Conservation (phyloP, 2,329 filamentous ascomycete species). For the Penicillium sp. region DNA sequence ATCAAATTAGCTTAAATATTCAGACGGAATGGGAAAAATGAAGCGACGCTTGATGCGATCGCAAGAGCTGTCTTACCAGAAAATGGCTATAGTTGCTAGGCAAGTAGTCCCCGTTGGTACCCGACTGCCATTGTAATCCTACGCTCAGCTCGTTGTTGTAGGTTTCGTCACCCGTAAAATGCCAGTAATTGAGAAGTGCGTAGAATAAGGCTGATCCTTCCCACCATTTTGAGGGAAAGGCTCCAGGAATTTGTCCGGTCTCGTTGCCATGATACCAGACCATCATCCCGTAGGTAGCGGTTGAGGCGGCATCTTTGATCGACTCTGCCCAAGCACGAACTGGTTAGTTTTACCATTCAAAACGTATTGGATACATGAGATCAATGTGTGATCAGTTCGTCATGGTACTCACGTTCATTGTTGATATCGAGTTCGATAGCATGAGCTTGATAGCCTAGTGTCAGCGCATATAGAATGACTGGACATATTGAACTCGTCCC, state of each 20-base stretch:
- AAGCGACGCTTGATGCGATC: neutral
- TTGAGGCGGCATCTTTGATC: conserved; percentile 46
- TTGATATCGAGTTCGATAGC: conserved; percentile 12
- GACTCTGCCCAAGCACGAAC: conserved; percentile 33
- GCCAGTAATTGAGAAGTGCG: conserved; percentile 70
- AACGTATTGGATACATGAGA: neutral
- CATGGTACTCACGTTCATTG: conserved; percentile 8
- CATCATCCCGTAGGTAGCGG: conserved; percentile 53
- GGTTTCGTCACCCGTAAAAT: conserved; percentile 63
- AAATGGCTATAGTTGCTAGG: conserved; percentile 41
- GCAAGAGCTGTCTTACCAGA: conserved; percentile 8
- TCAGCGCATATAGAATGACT: conserved; percentile 8
- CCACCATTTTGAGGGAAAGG: conserved; percentile 75
- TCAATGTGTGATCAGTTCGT: neutral
- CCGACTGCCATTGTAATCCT: conserved; percentile 37
- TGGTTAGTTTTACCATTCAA: neutral
- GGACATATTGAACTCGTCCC: conserved; percentile 12
- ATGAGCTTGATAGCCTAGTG: conserved; percentile 3
- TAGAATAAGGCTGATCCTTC: conserved; percentile 70
- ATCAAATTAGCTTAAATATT: neutral
- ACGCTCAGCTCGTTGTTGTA: conserved; percentile 61
- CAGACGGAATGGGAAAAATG: neutral
- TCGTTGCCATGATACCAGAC: conserved; percentile 55
- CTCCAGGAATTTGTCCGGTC: conserved; percentile 53
- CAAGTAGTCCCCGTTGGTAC: conserved; percentile 38